Base-by-base conservation (phyloP, 169 alveolate genomes). In the Plasmodium vinckei region DNA sequence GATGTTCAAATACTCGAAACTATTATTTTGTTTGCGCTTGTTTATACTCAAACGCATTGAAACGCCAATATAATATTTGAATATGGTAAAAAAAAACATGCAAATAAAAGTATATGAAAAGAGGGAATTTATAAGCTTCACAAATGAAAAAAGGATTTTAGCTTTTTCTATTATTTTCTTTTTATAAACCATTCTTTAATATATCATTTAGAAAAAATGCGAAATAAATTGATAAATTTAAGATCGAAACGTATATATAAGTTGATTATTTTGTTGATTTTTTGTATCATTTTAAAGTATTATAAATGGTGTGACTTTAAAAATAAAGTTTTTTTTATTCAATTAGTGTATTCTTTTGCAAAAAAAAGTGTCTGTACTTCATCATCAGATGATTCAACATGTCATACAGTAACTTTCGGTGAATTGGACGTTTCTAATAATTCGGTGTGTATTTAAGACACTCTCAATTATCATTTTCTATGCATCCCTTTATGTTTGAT, bases 401-500 rank as follows among this genome's bases (percentile, higher is more conserved):
- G 90, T 19, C 75, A 71, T 17, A 23, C 33, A 39, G 90, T 82
- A 3, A 71, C 46, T 23, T 82, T 53, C 53, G 90, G 90, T 13
- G 46, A 82, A 27, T 56, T 82, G 57, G 79, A 67, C 21, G 90
- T 82, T 67, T 82, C 90, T 57, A 82, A 82, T 42, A 82, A 82
- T 70, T 82, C 90, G 33, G 90, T 82, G 25, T 67, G 84, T 82
- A 27, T 42, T 9, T 23, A 21, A 51, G 33, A 17, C 17, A 60
- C 12, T 46, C 21, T 46, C 10, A 44, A 21, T 21, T 21, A 46
- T 63, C 10, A 6, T n/a, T 17, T 51, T 17, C 25, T 0, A 10
- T 42, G 0, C 27, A n/a, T n/a, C n/a, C n/a, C n/a, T n/a, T n/a
- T 15, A 46, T 65, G 51, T 23, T 15, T 23, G 25, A 57, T n/a